Base-by-base conservation (phyloP, 1,139 yeast genomes). In the Yueomyces sp. region DNA sequence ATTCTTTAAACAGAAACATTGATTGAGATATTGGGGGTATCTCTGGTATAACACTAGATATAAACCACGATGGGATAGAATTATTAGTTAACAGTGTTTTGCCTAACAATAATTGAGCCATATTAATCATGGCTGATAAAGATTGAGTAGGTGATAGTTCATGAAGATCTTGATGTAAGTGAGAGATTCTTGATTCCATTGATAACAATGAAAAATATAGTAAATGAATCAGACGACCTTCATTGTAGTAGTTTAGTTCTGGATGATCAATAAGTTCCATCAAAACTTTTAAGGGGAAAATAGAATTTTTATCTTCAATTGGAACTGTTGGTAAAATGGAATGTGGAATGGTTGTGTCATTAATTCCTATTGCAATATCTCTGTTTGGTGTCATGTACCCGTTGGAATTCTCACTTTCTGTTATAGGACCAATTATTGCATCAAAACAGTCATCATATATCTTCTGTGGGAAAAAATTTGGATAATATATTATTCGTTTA, bases 261-360 rank as follows among this genome's bases (percentile, higher is more conserved):
- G 49, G 65, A 45, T 67, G 71, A 46, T 67, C 70, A 34, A 66
- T 50, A 1, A 66, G 36, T 45, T 68, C 71, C 60, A 66, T 65
- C 4, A 64, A 34, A 3, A 57, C 46, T 41, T 53, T 50, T 36
- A 56, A 42, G 41, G 49, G 45, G 39, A 56, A 50, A 12, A 35
- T 12, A 1, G 28, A 29, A 35, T 32, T 8, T 4, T 12, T 3
- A 34, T 34, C 27, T 29, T 29, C 31, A 29, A 29, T 29, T 29
- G 9, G 9, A 29, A 29, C 9, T 8, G 9, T 29, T 29, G 19
- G 19, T 19, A 19, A 19, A 19, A 19, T 19, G 19, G 19, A 19
- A 19, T 19, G 19, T 19, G 19, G 19, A 19, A 19, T 19, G 19
- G 19, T 19, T 19, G 19, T 19, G 19, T 19, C 19, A 19, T 19